These are phyloP conservation scores for Geranium incanum DNA, from an alignment of 441 rosid species.

Conservation along the genomic window DNA sequence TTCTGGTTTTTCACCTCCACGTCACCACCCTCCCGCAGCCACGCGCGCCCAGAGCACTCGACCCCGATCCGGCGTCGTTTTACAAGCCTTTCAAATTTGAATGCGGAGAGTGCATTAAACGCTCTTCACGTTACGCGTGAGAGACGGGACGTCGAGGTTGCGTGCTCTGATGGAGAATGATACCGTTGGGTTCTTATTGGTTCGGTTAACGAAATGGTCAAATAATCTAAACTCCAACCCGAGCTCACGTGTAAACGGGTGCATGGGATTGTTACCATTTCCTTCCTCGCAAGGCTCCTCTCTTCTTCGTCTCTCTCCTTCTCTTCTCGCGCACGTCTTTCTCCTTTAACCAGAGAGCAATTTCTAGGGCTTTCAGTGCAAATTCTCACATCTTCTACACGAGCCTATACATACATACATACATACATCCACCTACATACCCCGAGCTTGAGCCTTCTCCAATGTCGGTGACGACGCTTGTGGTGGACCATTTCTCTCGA, in stretches of 20 bases:
- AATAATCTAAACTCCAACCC: neutral
- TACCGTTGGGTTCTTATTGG: neutral
- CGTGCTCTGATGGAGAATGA: neutral
- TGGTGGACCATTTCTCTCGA: neutral
- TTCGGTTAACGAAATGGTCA: neutral
- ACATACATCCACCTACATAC: neutral
- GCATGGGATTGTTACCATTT: neutral
- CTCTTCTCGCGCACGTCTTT: neutral
- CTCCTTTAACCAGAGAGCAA: neutral
- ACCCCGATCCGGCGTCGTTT: neutral
- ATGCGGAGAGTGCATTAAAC: slow-evolving; percentile 4
- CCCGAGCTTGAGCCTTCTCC: neutral
- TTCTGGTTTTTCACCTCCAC: neutral
- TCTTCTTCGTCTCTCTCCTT: neutral
- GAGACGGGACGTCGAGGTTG: neutral
- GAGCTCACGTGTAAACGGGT: neutral
- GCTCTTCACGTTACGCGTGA: slow-evolving; percentile 6
- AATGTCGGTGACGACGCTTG: neutral
- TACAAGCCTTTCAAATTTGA: neutral
- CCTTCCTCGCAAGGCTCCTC: neutral
- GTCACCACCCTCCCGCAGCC: neutral
- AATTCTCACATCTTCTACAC: slow-evolving; percentile 1
- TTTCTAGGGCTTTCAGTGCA: slow-evolving; percentile 7
- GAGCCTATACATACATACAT: neutral
- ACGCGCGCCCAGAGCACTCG: slow-evolving; percentile 1